Conservation (phyloP, 768 basidiomycete species). For the Hypholoma fasciculare region DNA sequence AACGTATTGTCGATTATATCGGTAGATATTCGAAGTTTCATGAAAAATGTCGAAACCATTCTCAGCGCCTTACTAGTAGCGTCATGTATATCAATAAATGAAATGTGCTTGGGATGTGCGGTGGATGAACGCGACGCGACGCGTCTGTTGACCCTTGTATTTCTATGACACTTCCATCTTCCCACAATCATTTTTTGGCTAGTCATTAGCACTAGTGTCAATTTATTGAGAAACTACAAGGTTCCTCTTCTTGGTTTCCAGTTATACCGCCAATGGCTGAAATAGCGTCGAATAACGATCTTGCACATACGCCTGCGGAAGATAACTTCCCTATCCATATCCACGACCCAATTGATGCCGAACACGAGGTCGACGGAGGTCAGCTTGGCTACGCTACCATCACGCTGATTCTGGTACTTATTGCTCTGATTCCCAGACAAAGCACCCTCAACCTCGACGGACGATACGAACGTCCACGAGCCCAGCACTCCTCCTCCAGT, state of each 20-base stretch:
- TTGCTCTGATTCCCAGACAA: neutral
- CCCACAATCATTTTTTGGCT: constrained; percentile 26
- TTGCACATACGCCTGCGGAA: constrained; percentile 7
- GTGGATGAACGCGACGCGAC: constrained; percentile 18
- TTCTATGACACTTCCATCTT: constrained; percentile 12
- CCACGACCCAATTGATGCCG: constrained; percentile 21
- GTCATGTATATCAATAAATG: neutral
- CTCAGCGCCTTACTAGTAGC: neutral
- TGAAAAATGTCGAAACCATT: neutral
- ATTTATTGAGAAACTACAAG: constrained; percentile 2
- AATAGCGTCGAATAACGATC: constrained; percentile 18
- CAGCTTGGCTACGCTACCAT: constrained; percentile 12
- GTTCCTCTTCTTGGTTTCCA: constrained; percentile 10
- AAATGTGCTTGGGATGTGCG: neutral
- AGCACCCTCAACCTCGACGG: neutral
- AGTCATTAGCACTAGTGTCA: constrained; percentile 6
- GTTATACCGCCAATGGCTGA: constrained; percentile 26
- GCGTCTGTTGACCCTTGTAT: constrained; percentile 32
- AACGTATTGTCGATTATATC: neutral
- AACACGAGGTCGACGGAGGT: constrained; percentile 25
- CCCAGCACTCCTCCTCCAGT: neutral
- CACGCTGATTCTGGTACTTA: neutral
- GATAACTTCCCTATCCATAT: constrained; percentile 5
- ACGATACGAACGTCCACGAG: neutral
- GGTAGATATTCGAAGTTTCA: neutral